Percentiles rank a stretch among this genome's conserved stretches.
These are phyloP conservation scores for Notholithocarpus densiflorus DNA, from an alignment of 306 rosid genomes.

Conservation along the genomic window DNA sequence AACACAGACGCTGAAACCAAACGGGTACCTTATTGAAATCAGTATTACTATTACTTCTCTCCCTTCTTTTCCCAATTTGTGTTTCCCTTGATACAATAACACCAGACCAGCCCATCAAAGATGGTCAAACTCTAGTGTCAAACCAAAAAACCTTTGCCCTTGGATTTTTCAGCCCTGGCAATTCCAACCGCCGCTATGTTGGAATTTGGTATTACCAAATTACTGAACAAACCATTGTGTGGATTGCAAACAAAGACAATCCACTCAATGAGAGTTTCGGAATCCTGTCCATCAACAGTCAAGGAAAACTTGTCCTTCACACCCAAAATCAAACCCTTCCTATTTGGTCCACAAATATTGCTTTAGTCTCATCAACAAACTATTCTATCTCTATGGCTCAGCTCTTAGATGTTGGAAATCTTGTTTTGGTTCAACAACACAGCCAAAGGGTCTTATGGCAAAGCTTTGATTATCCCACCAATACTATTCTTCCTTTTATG, in stretches of 20 bases:
- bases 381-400: constrained; percentile 6
- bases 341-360: background rate
- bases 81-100: background rate
- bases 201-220: constrained; percentile 41
- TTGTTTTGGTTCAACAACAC: constrained; percentile 14
- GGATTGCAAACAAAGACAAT: constrained; percentile 44
- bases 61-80: background rate
- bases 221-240: constrained; percentile 17
- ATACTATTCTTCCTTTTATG: constrained; percentile 21
- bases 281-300: constrained; percentile 24
- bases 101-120: background rate
- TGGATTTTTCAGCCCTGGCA: constrained; percentile 49
- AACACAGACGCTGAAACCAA: too few relatives aligned
- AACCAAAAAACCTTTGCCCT: constrained; percentile 29
- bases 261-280: constrained; percentile 38
- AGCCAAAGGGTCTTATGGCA: constrained; percentile 20
- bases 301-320: constrained; percentile 28
- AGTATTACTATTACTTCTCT: background rate
- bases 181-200: constrained; percentile 27
- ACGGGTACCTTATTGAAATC: background rate
- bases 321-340: constrained; percentile 14
- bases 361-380: background rate
- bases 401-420: constrained; percentile 24
- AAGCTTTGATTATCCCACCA: constrained; percentile 34
- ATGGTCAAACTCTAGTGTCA: constrained; percentile 21